Percentiles rank a stretch among this genome's conserved stretches.
phyloP scores from a whole-genome alignment of 805 yeast genomes.

The Barnettozyma botsteinii region DNA sequence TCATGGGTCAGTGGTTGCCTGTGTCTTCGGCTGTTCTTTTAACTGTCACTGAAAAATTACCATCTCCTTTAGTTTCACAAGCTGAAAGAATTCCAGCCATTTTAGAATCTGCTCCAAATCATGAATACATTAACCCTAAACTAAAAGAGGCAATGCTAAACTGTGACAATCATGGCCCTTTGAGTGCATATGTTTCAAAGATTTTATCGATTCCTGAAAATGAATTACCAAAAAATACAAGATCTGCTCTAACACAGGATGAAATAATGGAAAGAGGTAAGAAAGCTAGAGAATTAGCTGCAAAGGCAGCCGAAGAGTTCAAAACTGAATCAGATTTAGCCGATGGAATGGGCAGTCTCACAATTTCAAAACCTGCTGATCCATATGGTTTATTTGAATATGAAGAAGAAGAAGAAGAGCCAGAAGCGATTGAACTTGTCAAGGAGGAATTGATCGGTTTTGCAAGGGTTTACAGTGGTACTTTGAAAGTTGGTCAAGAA shows the following conservation, averaged over 20 bases:
- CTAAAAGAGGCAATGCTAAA: conserved; percentile 51
- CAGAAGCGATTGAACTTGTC: conserved; percentile 33
- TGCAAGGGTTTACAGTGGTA: conserved; percentile 85
- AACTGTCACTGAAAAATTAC: conserved; percentile 78
- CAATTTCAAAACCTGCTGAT: conserved; percentile 28
- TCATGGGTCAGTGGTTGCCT: conserved; percentile 94
- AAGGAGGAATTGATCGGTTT: conserved; percentile 79
- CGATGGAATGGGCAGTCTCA: conserved; percentile 14
- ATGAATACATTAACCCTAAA: conserved; percentile 39
- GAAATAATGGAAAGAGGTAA: conserved; percentile 60
- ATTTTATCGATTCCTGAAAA: conserved; percentile 78
- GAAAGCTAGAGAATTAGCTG: conserved; percentile 60
- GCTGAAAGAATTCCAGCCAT: conserved; percentile 61
- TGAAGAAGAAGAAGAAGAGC: conserved; percentile 49
- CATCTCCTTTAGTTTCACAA: conserved; percentile 81
- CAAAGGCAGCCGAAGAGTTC: conserved; percentile 57
- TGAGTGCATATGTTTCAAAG: conserved; percentile 80
- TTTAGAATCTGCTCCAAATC: conserved; percentile 52
- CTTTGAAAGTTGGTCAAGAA: conserved; percentile 66
- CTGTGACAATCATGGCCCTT: conserved; percentile 66
- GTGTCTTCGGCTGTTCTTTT: conserved; percentile 79
- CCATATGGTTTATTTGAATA: conserved; percentile 39
- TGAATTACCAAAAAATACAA: conserved; percentile 61
- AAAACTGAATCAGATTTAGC: conserved; percentile 22
- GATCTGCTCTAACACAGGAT: conserved; percentile 39